phyloP scores from a whole-genome alignment of 164 flowering plant species.

The Vitis riparia region DNA sequence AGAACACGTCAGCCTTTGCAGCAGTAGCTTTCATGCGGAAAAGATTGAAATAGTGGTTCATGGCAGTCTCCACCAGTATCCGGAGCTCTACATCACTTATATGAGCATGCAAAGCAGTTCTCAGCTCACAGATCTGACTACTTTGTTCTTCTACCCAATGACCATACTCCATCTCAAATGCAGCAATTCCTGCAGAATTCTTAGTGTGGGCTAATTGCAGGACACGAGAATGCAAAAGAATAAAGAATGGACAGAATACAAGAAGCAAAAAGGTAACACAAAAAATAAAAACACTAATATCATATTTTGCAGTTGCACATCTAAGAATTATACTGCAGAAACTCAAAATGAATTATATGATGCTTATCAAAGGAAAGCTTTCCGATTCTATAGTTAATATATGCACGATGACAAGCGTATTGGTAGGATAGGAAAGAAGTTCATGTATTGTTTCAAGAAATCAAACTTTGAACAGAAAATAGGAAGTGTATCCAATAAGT shows the following conservation, averaged over 20 bases:
- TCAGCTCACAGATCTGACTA: constrained; percentile 51
- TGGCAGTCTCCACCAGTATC: constrained; percentile 59
- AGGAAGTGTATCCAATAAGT: too few relatives aligned
- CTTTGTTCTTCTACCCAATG: constrained; percentile 88
- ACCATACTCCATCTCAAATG: constrained; percentile 79
- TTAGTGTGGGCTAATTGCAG: neutral
- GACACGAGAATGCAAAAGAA: neutral
- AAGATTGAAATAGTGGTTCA: constrained; percentile 75
- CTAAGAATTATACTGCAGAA: neutral
- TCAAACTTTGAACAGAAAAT: too few relatives aligned
- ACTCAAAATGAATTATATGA: too few relatives aligned
- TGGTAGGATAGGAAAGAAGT: too few relatives aligned
- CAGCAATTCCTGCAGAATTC: constrained; percentile 54
- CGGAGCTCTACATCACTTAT: constrained; percentile 56
- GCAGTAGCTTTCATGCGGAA: constrained; percentile 76
- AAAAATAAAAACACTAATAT: neutral
- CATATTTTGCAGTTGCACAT: neutral
- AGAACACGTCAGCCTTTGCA: constrained; percentile 85
- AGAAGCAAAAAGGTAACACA: constrained; percentile 2
- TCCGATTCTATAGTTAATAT: too few relatives aligned
- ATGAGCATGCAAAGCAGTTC: constrained; percentile 60
- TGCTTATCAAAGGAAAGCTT: too few relatives aligned
- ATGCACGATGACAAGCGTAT: too few relatives aligned
- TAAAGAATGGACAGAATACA: neutral
- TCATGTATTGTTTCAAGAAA: too few relatives aligned